Conservation (phyloP, 768 basidiomycete genomes). For the Lentinula detonsa region DNA sequence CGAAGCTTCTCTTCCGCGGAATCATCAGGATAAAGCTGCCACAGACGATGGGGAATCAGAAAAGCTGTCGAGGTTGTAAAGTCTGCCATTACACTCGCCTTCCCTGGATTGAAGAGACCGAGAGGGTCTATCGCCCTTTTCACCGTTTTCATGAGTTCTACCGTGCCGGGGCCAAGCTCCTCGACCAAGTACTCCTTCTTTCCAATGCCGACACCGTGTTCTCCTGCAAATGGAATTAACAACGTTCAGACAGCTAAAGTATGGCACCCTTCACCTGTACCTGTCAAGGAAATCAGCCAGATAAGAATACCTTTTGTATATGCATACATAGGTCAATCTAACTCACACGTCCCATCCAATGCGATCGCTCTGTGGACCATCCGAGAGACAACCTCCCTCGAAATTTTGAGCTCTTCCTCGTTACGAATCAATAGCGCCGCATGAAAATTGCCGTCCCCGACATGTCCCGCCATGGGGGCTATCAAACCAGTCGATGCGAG, state of each 20-base stretch:
- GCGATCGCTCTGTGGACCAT: slow-evolving; percentile 65
- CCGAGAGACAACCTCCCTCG: slow-evolving; percentile 40
- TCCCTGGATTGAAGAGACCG: slow-evolving; percentile 79
- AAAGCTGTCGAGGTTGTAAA: neutral
- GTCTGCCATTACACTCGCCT: slow-evolving; percentile 33
- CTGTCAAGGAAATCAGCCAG: neutral
- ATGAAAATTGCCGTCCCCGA: slow-evolving; percentile 59
- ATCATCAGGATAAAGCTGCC: slow-evolving; percentile 1
- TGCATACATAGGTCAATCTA: neutral
- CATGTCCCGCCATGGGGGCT: slow-evolving; percentile 66
- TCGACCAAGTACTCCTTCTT: slow-evolving; percentile 76
- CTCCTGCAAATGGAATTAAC: slow-evolving; percentile 40
- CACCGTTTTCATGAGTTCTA: slow-evolving; percentile 77
- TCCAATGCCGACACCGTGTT: slow-evolving; percentile 85
- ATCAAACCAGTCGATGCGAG: slow-evolving; percentile 47
- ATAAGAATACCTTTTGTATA: neutral
- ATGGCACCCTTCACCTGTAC: neutral
- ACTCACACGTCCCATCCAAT: slow-evolving; percentile 68
- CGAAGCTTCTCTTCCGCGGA: neutral
- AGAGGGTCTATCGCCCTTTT: slow-evolving; percentile 72
- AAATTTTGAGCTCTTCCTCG: slow-evolving; percentile 43
- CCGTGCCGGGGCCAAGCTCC: slow-evolving; percentile 80
- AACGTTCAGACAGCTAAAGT: neutral
- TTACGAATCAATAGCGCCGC: slow-evolving; percentile 51
- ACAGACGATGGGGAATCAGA: neutral